A percentile compares a stretch with the other conserved stretches of the same genome.
Evolutionary conservation across 2,329 filamentous ascomycete genomes (phyloP).

Genomic region (Aspergillus ruber): DNA sequence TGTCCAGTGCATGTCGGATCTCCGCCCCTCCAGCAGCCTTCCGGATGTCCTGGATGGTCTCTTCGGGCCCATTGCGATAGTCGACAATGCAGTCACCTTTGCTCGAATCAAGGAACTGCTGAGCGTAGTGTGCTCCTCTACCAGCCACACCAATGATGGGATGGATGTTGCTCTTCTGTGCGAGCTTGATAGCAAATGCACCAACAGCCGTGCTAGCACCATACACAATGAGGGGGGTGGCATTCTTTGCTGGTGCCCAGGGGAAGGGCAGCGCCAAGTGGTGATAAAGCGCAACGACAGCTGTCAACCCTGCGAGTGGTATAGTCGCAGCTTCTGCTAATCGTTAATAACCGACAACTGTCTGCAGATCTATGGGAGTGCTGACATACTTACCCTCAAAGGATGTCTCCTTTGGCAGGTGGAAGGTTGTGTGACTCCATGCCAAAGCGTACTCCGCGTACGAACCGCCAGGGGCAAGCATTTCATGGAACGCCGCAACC

Average conservation of each 20-base stretch:
- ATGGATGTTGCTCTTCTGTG: conserved; percentile 48
- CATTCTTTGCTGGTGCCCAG: conserved; percentile 32
- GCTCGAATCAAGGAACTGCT: conserved; percentile 42
- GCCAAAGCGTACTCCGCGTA: conserved; percentile 51
- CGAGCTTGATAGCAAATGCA: conserved; percentile 51
- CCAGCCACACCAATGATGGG: conserved; percentile 55
- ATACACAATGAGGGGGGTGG: conserved; percentile 39
- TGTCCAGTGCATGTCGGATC: conserved; percentile 7
- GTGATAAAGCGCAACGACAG: conserved; percentile 44
- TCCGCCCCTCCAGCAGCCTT: conserved; percentile 8
- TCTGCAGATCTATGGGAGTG: neutral
- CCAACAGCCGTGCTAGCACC: conserved; percentile 49
- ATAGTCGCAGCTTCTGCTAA: conserved; percentile 46
- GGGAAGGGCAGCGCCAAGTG: conserved; percentile 43
- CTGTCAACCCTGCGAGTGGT: conserved; percentile 48
- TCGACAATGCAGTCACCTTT: conserved; percentile 54
- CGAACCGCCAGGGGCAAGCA: conserved; percentile 41
- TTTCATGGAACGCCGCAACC: conserved; percentile 42
- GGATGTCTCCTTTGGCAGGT: conserved; percentile 41
- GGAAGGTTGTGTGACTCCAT: conserved; percentile 46
- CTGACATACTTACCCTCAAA: conserved; percentile 44
- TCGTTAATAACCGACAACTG: neutral
- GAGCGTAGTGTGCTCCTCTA: conserved; percentile 43
- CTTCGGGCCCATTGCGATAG: conserved; percentile 50
- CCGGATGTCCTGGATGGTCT: conserved; percentile 41